Conservation (phyloP, 2,329 filamentous ascomycete genomes). For the Phoma sp. region DNA sequence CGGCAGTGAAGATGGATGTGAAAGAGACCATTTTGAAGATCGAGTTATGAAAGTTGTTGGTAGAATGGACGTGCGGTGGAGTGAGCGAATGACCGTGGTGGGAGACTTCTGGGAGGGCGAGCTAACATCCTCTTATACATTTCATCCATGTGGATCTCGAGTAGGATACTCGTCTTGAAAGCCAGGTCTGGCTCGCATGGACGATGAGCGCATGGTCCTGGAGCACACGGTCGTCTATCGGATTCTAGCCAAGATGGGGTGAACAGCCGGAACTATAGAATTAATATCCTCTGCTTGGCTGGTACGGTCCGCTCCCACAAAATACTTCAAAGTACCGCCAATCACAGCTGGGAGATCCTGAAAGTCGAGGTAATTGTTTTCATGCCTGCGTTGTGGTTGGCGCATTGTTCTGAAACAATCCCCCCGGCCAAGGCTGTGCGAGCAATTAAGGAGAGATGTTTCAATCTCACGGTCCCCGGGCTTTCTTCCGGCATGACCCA, state of each 20-base stretch:
- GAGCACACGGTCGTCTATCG: slow-evolving; percentile 21
- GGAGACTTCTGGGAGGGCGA: slow-evolving; percentile 16
- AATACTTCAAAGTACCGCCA: slow-evolving; percentile 5
- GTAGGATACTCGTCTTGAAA: slow-evolving; percentile 11
- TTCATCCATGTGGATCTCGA: slow-evolving; percentile 9
- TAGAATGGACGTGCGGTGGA: slow-evolving; percentile 17
- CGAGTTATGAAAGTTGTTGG: slow-evolving; percentile 9
- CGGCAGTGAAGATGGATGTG: slow-evolving; percentile 35
- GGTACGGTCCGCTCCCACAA: slow-evolving; percentile 1
- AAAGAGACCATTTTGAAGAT: slow-evolving; percentile 39
- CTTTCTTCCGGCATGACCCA: slow-evolving; percentile 14
- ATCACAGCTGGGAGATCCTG: neutral
- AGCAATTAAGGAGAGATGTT: slow-evolving; percentile 31
- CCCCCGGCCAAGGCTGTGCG: slow-evolving; percentile 22
- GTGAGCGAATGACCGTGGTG: slow-evolving; percentile 22
- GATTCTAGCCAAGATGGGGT: slow-evolving; percentile 27
- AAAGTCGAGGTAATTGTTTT: neutral
- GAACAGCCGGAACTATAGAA: slow-evolving; percentile 21
- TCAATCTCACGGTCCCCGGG: slow-evolving; percentile 34
- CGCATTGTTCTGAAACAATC: slow-evolving; percentile 28
- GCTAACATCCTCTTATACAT: slow-evolving; percentile 29
- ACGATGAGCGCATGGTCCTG: slow-evolving; percentile 20
- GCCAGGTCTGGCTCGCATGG: slow-evolving; percentile 16
- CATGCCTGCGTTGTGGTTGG: slow-evolving; percentile 19
- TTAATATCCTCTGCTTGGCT: slow-evolving; percentile 31